Evolutionary conservation across 2,329 filamentous ascomycete genomes (phyloP), one percentile per base, ranked within the genome.

Genomic region (Cladosporium sp.): DNA sequence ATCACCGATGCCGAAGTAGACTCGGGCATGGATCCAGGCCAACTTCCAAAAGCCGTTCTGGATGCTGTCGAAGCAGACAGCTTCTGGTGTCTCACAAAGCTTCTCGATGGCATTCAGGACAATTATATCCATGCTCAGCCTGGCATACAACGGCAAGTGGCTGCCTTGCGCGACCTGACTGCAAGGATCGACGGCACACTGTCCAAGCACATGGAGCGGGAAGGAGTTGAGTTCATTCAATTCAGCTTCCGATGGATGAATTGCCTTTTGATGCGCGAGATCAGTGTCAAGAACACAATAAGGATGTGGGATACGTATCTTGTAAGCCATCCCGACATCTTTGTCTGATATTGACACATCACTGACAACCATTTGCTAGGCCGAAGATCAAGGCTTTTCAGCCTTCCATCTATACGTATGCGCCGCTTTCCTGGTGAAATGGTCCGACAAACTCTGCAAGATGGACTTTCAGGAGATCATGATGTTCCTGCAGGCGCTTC

Each of bases 181-280:
- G 90, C 91, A 62, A 86, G 95, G 65, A 99, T 99, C 70, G 94
- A 98, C 76, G 86, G 87, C 31, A 85, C 85, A 3, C 81, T 99
- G 57, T 92, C 93, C 3, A 95, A 91, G 72, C 95, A 99, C 76
- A 83, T 99, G 49, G 92, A 97, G 76, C 86, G 86, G 28, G 93
- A 98, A 78, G 90, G 93, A 35, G 92, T 99, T 31, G 95, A 99
- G 76, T 99, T 99, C 75, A 99, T 99, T 74, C 95, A 99, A 76
- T 99, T 99, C 80, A 97, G 93, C 79, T 99, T 99, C 77, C 86
- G 95, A 65, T 99, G 95, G 95, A 99, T 99, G 95, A 99, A 99
- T 75, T 99, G 95, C 78, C 86, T 99, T 62, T 83, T 99, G 70
- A 99, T 99, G 95, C 87, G 95, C 69, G 95, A 99, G 80, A 91